Conservation (phyloP, 441 rosid species). For the Sinapis alba region DNA sequence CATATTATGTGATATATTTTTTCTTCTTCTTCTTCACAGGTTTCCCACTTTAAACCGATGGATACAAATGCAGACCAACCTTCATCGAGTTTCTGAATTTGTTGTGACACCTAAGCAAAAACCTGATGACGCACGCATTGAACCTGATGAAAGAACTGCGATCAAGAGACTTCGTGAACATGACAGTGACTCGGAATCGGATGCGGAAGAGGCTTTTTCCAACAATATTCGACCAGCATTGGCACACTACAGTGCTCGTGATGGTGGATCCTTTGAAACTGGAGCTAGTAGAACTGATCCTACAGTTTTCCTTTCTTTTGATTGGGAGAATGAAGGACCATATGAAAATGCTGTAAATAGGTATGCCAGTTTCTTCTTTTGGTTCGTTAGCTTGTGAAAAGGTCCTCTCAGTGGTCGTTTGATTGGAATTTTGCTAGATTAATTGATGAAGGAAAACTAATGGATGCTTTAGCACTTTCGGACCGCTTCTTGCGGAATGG, state of each 20-base stretch:
- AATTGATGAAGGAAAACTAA: conserved; percentile 87
- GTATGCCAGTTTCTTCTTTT: conserved; percentile 44
- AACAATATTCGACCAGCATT: conserved; percentile 46
- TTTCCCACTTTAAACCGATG: conserved; percentile 96
- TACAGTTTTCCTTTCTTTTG: conserved; percentile 84
- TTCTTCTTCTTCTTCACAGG: conserved; percentile 46
- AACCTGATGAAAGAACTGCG: conserved; percentile 62
- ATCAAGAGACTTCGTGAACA: conserved; percentile 82
- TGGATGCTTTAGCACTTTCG: conserved; percentile 99
- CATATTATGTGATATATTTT: conserved; percentile 9
- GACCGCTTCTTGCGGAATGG: conserved; percentile 96
- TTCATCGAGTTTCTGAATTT: conserved; percentile 93
- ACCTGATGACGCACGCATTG: conserved; percentile 52
- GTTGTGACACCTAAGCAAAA: conserved; percentile 76
- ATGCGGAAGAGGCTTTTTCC: conserved; percentile 62
- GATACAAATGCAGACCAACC: conserved; percentile 99
- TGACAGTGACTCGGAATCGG: conserved; percentile 82
- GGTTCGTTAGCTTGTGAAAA: neutral
- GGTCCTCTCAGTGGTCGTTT: neutral
- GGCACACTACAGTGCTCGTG: conserved; percentile 50
- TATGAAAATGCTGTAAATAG: conserved; percentile 91
- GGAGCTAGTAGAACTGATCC: conserved; percentile 59
- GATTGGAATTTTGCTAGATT: conserved; percentile 53
- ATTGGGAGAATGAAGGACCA: conserved; percentile 93
- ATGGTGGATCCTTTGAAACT: conserved; percentile 51